Evolutionary conservation across 306 rosid species (phyloP), one percentile per base, ranked within the genome.

Genomic region (Vigna radiata): DNA sequence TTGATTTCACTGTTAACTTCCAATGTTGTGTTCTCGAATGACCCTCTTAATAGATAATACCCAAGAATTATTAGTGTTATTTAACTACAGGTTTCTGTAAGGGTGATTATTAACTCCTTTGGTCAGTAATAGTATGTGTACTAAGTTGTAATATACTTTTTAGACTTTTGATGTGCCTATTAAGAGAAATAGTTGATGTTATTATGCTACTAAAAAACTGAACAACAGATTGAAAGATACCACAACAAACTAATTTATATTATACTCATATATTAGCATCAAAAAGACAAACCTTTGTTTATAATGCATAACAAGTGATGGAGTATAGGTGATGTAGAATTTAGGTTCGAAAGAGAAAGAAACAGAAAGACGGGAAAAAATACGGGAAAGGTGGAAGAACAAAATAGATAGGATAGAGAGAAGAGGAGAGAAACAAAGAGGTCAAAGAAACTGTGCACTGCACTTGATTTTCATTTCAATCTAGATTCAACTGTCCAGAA

Each of bases 171-270:
- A 59, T 60, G 73, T 46, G 50, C 76, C 80, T 71, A 59, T 43
- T 79, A 79, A 54, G 65, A 44, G 43, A 18, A 21, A 71, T 39
- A 33, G 52, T 36, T 65, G 61, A 81, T 69, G 69, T 44, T 70
- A 70, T 54, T 74, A 52, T 66, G 61, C 65, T 5, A 23, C 54
- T 53, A 67, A 68, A 68, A 70, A 73, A 49, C 70, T 62, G 67
- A 31, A 43, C 59, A 48, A 66, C 58, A 13, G 48, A 77, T 77
- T 2, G 49, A 44, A 44, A 44, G 71, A 43, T 33, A 50, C 14
- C 69, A 7, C 43, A 50, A 49, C 59, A 66, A 58, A 62, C 72
- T 68, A 81, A 77, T 85, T 84, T 77, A 48, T 73, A 37, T 61
- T 63, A 37, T 67, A 44, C 36, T 15, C 50, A n/a, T 54, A 17